Evolutionary conservation across 169 alveolate species (phyloP).

Genomic region (Eimeria necatrix): DNA sequence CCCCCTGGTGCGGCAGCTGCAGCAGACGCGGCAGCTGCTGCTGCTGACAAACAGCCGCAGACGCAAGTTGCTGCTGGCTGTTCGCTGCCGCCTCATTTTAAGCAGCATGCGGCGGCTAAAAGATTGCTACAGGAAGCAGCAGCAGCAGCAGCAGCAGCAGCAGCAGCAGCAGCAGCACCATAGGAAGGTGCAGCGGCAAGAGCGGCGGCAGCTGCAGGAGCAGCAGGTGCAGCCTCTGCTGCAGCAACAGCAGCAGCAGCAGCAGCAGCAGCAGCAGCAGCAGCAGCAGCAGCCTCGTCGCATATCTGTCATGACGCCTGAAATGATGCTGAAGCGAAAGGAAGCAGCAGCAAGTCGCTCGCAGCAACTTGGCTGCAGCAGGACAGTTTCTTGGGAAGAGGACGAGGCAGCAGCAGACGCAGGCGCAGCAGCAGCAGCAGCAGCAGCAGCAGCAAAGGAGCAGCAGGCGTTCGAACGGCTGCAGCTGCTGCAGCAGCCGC

Average conservation of each 20-base stretch:
- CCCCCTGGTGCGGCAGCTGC: conserved; percentile 49
- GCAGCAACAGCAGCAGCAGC: conserved; percentile 38
- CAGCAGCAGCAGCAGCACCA: conserved; percentile 5
- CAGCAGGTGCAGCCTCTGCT: neutral
- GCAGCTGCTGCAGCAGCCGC: conserved; percentile 78
- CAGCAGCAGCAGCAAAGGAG: conserved; percentile 3
- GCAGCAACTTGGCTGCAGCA: conserved; percentile 56
- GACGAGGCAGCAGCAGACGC: neutral
- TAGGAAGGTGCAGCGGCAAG: neutral
- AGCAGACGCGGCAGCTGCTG: neutral
- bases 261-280: neutral
- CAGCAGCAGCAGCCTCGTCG: neutral
- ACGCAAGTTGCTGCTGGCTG: neutral
- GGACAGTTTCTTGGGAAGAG: conserved; percentile 54
- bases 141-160: conserved; percentile 41
- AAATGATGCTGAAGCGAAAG: conserved; percentile 59
- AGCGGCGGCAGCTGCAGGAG: conserved; percentile 5
- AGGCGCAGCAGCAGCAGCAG: neutral
- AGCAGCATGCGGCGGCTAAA: neutral
- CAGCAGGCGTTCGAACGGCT: conserved; percentile 66
- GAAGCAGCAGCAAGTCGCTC: conserved; percentile 51
- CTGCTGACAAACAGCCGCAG: neutral
- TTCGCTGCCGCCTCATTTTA: conserved; percentile 9
- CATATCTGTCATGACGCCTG: conserved; percentile 51
- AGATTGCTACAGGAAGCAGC: neutral